Evolutionary conservation across 805 yeast genomes (phyloP), one percentile per base, ranked within the genome.

Genomic region (Metschnikowia reukaufii): DNA sequence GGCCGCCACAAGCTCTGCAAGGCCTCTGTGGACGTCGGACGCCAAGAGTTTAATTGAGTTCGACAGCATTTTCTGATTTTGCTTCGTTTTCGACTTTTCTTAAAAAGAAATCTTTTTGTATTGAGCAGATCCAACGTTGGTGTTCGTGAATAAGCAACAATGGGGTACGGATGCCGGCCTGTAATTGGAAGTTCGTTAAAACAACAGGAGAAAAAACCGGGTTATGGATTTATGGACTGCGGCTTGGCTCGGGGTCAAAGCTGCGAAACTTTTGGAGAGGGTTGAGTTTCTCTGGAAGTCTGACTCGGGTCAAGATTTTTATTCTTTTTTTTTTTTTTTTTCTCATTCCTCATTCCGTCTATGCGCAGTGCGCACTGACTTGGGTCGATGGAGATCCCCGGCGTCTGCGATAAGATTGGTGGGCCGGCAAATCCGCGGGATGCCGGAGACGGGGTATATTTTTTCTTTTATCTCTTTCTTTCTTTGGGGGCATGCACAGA

Each of bases 31-130:
- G 44, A 81, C 79, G 59, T 84, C 87, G 46, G 84, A 79, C 32
- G 89, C 86, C 44, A 84, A 67, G 43, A 84, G 68, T 58, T 83
- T 84, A 65, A 84, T 84, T 30, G 86, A 79, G 62, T 84, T 83
- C 36, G 88, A 80, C 13, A 90, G 83, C 91, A 86, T 85, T 39
- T n/a, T 36, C 6, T 25, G n/a, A n/a, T n/a, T n/a, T n/a, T n/a
- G n/a, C n/a, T n/a, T n/a, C n/a, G n/a, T n/a, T n/a, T n/a, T n/a
- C n/a, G n/a, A n/a, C n/a, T n/a, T n/a, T n/a, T n/a, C n/a, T n/a
- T n/a, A n/a, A n/a, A n/a, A n/a, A n/a, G n/a, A n/a, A n/a, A n/a
- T 25, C 5, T 25, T 25, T 25, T 25, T 25, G 8, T 25, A 13
- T 25, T 25, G 29, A 30, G 31, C 8, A 16, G 21, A 4, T 12